Evolutionary conservation across 352 stramenopile species (phyloP).

Genomic region (Pseudoperonospora humuli): DNA sequence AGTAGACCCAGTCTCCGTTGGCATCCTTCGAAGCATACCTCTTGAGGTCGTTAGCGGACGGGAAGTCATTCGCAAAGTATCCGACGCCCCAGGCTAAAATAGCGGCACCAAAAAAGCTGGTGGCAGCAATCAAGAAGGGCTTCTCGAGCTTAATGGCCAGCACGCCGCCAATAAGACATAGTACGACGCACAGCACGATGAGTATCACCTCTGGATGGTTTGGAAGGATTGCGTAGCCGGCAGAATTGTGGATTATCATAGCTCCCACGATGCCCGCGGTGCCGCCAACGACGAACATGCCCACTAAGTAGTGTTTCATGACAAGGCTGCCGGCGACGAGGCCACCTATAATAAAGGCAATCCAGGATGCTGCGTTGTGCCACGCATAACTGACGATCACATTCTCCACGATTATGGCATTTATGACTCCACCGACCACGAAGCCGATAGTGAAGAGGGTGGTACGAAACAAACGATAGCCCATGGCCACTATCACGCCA

Average conservation of each 20-base stretch:
- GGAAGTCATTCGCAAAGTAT: slow-evolving; percentile 57
- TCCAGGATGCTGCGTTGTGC: slow-evolving; percentile 48
- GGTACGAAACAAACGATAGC: slow-evolving; percentile 55
- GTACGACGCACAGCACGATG: slow-evolving; percentile 34
- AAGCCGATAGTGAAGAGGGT: slow-evolving; percentile 54
- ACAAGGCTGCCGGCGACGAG: slow-evolving; percentile 39
- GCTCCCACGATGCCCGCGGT: slow-evolving; percentile 42
- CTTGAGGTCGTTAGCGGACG: slow-evolving; percentile 42
- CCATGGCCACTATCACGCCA: slow-evolving; percentile 24
- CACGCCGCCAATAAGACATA: slow-evolving; percentile 33
- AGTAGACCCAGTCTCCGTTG: slow-evolving; percentile 44
- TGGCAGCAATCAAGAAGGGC: slow-evolving; percentile 42
- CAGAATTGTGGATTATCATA: slow-evolving; percentile 43
- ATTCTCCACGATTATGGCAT: slow-evolving; percentile 36
- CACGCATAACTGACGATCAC: slow-evolving; percentile 40
- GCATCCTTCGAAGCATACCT: slow-evolving; percentile 26
- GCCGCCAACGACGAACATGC: slow-evolving; percentile 51
- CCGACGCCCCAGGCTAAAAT: slow-evolving; percentile 49
- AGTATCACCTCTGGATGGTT: slow-evolving; percentile 39
- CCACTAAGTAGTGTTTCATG: slow-evolving; percentile 36
- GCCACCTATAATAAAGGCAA: slow-evolving; percentile 46
- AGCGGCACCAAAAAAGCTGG: slow-evolving; percentile 41
- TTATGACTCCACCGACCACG: slow-evolving; percentile 33
- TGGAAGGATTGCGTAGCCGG: slow-evolving; percentile 51
- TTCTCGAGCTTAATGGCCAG: slow-evolving; percentile 45